Conservation (phyloP, 192 early-diverging fungal species). For the Rhizophlyctis rosea region DNA sequence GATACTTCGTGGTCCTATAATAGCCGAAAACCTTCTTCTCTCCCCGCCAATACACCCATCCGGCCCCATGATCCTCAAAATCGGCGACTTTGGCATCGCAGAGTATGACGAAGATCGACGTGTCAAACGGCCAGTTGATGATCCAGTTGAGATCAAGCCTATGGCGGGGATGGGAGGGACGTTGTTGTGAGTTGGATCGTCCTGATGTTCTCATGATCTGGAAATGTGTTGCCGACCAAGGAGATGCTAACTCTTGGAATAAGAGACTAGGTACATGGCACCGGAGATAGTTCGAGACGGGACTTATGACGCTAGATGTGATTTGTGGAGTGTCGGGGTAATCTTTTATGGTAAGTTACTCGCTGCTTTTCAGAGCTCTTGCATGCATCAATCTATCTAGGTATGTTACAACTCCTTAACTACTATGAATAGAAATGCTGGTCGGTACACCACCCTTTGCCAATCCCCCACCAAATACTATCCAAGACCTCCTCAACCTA, state of each 20-base stretch:
- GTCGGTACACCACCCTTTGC: slow-evolving; percentile 23
- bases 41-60: neutral
- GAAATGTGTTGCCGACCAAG: too few relatives aligned
- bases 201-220: too few relatives aligned
- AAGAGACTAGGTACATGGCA: slow-evolving; percentile 22
- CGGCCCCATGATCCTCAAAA: slow-evolving; percentile 15
- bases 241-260: too few relatives aligned
- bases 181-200: slow-evolving; percentile 5
- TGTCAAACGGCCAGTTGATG: neutral
- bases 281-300: slow-evolving; percentile 26
- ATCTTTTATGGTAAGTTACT: slow-evolving; percentile 33
- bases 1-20: neutral
- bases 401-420: neutral
- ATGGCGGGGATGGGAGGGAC: slow-evolving; percentile 16
- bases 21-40: slow-evolving; percentile 26
- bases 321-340: slow-evolving; percentile 31
- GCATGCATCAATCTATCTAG: neutral
- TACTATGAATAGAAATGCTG: slow-evolving; percentile 32
- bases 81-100: slow-evolving; percentile 32
- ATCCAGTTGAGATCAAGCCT: neutral
- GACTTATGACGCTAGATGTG: slow-evolving; percentile 23
- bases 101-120: slow-evolving; percentile 2
- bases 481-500: slow-evolving; percentile 10
- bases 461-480: neutral
- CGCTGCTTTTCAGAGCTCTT: neutral